Evolutionary conservation across 2,329 filamentous ascomycete genomes (phyloP).

Genomic region (Penicillium sp.): DNA sequence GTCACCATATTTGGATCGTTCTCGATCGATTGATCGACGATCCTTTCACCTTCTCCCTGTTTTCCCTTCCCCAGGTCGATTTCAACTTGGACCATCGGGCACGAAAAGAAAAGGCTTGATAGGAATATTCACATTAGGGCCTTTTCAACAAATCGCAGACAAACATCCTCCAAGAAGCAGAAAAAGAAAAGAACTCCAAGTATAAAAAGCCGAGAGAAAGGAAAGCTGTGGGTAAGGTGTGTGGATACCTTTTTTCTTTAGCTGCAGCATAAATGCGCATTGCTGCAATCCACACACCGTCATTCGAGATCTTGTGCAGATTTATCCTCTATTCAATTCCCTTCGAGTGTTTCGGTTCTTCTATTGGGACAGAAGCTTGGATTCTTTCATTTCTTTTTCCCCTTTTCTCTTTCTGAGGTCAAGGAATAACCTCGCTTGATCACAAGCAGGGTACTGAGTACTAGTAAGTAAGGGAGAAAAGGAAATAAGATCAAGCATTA

Average conservation of each 20-base stretch:
- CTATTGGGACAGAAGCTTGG: not conserved
- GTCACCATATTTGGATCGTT: constrained; percentile 9
- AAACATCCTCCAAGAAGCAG: not conserved
- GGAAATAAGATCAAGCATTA: not conserved
- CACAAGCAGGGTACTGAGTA: not conserved
- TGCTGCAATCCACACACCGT: constrained; percentile 26
- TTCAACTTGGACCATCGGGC: constrained; percentile 15
- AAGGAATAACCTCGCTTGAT: too few relatives aligned
- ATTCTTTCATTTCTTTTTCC: too few relatives aligned
- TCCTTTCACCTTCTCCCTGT: not conserved
- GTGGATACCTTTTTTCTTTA: constrained; percentile 13
- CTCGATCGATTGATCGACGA: constrained; percentile 10
- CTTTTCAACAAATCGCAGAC: not conserved
- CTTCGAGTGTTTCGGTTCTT: not conserved
- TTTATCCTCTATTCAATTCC: not conserved
- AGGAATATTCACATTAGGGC: not conserved
- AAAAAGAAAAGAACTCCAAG: not conserved
- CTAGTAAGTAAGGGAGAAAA: not conserved
- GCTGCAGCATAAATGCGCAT: constrained; percentile 12
- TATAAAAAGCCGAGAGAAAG: not conserved
- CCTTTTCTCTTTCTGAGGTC: too few relatives aligned
- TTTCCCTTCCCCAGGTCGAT: constrained; percentile 2
- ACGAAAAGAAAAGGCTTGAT: not conserved
- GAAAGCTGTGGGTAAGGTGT: not conserved
- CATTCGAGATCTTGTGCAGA: constrained; percentile 16